Percentiles rank a stretch among this genome's conserved stretches.
phyloP scores from a whole-genome alignment of 306 rosid genomes.

The Dryas alaskensis region DNA sequence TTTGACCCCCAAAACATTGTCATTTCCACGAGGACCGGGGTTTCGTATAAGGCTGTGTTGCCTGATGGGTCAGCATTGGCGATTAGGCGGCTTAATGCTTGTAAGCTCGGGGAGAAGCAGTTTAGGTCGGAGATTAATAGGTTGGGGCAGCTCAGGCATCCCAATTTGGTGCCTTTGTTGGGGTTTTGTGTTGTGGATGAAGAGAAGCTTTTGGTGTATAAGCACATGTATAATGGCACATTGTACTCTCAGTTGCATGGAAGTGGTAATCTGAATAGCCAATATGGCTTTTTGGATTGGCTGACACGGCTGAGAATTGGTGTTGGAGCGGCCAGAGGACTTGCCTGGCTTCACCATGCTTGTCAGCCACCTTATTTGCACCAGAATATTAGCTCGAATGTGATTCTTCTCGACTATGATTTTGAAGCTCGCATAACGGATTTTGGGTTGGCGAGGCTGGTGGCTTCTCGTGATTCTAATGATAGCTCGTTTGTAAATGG shows the following conservation, averaged over 20 bases:
- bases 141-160: slow-evolving; percentile 53
- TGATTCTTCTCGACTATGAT: slow-evolving; percentile 55
- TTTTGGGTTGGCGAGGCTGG: slow-evolving; percentile 51
- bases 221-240: slow-evolving; percentile 60
- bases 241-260: slow-evolving; percentile 44
- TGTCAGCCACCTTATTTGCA: slow-evolving; percentile 54
- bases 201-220: slow-evolving; percentile 61
- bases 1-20: slow-evolving; percentile 42
- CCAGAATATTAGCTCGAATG: slow-evolving; percentile 52
- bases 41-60: slow-evolving; percentile 52
- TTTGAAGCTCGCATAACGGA: slow-evolving; percentile 54
- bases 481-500: slow-evolving; percentile 54
- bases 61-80: slow-evolving; percentile 58
- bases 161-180: slow-evolving; percentile 56
- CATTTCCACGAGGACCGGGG: slow-evolving; percentile 47
- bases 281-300: slow-evolving; percentile 54
- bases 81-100: slow-evolving; percentile 41
- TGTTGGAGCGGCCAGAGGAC: slow-evolving; percentile 54
- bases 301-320: slow-evolving; percentile 51
- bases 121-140: slow-evolving; percentile 50
- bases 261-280: slow-evolving; percentile 42
- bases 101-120: slow-evolving; percentile 52
- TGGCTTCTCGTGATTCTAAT: slow-evolving; percentile 40
- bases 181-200: slow-evolving; percentile 56
- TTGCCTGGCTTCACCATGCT: slow-evolving; percentile 63